Percentiles rank a stretch among this genome's conserved stretches.
These are phyloP conservation scores for Calonectria pauciramosa DNA, from an alignment of 2,329 filamentous ascomycete species.

Conservation along the genomic window DNA sequence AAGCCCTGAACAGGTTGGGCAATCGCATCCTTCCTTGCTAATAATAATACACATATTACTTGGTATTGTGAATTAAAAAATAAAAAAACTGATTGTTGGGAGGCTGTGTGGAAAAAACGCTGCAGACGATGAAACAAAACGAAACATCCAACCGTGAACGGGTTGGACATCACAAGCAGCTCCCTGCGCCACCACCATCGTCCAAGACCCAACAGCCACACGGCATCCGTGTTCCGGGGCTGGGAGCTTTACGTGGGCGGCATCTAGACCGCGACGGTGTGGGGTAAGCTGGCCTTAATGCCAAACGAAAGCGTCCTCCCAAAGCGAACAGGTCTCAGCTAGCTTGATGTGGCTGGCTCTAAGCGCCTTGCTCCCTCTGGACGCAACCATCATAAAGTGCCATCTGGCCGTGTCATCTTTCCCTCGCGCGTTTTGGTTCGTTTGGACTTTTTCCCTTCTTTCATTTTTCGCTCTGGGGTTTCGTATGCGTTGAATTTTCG, in stretches of 20 bases:
- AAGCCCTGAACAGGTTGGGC: background rate
- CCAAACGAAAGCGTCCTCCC: background rate
- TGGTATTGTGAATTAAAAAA: background rate
- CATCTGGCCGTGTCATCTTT: background rate
- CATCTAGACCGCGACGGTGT: background rate
- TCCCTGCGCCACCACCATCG: background rate
- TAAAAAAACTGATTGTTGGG: background rate
- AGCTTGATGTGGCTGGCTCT: background rate
- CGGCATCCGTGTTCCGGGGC: background rate
- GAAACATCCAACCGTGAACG: background rate
- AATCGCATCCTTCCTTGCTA: background rate
- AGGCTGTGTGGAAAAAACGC: background rate
- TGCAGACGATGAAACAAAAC: background rate
- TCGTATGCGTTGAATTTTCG: background rate
- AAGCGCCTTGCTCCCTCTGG: background rate
- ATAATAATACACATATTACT: background rate
- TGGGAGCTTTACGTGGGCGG: background rate
- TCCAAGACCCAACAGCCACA: background rate
- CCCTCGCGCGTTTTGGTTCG: no score
- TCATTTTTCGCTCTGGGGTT: background rate
- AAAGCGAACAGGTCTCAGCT: background rate
- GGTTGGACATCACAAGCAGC: background rate
- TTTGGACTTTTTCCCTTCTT: background rate
- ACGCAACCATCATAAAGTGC: background rate
- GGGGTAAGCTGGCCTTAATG: background rate